phyloP scores from a whole-genome alignment of 2,329 filamentous ascomycete genomes.

The Microascus cirrosus region DNA sequence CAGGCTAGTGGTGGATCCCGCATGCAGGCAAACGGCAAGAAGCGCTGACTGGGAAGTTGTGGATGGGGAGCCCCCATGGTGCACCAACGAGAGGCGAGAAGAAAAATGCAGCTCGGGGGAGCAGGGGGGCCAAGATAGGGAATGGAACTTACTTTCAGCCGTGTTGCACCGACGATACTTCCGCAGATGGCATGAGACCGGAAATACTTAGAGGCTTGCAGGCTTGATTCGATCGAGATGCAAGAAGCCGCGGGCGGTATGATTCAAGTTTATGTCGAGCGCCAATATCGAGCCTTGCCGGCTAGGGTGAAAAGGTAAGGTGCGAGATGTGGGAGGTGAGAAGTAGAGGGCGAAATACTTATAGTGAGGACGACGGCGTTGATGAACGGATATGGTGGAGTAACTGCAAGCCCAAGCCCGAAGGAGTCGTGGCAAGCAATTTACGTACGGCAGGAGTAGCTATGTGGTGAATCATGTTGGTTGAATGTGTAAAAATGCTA shows the following conservation, averaged over 20 bases:
- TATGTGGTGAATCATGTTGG: not conserved
- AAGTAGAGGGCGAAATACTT: not conserved
- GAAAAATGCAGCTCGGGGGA: too few species aligned
- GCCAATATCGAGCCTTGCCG: not conserved
- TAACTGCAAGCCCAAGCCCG: not conserved
- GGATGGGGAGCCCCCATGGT: too few species aligned
- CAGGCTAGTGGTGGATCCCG: not conserved
- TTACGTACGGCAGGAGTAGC: not conserved
- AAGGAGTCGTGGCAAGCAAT: not conserved
- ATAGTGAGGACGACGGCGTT: not conserved
- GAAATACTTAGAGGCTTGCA: not conserved
- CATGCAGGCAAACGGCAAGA: not conserved
- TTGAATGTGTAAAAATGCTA: not conserved
- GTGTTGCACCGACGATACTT: too few species aligned
- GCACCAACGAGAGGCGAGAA: not conserved
- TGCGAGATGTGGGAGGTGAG: not conserved
- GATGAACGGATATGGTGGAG: not conserved
- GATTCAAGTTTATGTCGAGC: not conserved
- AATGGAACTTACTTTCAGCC: too few species aligned
- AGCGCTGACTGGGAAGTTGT: not conserved
- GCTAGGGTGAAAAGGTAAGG: not conserved
- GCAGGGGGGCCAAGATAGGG: too few species aligned
- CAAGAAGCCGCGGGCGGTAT: not conserved
- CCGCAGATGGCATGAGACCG: too few species aligned
- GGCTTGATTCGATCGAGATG: not conserved